Evolutionary conservation across 2,329 filamentous ascomycete genomes (phyloP).

Genomic region (Zalaria sp.): DNA sequence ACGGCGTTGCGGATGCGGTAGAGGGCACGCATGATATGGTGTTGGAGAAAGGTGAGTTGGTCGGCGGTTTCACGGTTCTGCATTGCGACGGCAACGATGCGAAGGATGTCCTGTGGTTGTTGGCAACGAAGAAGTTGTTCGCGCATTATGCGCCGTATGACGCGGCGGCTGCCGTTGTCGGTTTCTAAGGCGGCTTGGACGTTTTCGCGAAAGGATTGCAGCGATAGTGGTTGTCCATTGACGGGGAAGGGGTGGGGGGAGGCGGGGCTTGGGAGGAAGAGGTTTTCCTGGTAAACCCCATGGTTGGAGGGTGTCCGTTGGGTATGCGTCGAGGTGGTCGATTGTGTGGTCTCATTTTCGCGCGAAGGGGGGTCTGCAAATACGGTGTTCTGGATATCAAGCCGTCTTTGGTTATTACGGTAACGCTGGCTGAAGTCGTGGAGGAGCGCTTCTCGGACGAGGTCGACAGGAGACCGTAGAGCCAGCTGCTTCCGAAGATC

Average conservation of each 20-base stretch:
- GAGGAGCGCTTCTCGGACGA: constrained; percentile 1
- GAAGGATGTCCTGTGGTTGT: constrained; percentile 14
- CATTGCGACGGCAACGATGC: constrained; percentile 17
- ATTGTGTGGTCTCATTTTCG: neutral
- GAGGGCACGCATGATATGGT: constrained; percentile 16
- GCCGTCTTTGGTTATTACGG: neutral
- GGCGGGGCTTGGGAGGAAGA: neutral
- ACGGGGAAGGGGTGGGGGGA: constrained; percentile 1
- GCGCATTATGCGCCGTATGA: constrained; percentile 9
- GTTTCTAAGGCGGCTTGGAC: constrained; percentile 6
- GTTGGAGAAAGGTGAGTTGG: constrained; percentile 11
- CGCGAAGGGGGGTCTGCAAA: neutral
- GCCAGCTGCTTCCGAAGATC: neutral
- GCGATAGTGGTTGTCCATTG: constrained; percentile 2
- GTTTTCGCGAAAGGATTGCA: constrained; percentile 10
- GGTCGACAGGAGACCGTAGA: constrained; percentile 2
- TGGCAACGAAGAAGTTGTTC: constrained; percentile 16
- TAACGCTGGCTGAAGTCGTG: neutral
- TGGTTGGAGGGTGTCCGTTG: no score
- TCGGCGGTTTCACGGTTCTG: constrained; percentile 7
- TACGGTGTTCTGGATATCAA: neutral
- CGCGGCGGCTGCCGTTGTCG: no score
- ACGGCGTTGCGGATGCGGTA: constrained; percentile 17
- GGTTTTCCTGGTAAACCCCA: neutral
- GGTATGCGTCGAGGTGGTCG: neutral